Evolutionary conservation across 2,329 filamentous ascomycete genomes (phyloP), one percentile per base, ranked within the genome.

Genomic region (Fusarium cicatricum): DNA sequence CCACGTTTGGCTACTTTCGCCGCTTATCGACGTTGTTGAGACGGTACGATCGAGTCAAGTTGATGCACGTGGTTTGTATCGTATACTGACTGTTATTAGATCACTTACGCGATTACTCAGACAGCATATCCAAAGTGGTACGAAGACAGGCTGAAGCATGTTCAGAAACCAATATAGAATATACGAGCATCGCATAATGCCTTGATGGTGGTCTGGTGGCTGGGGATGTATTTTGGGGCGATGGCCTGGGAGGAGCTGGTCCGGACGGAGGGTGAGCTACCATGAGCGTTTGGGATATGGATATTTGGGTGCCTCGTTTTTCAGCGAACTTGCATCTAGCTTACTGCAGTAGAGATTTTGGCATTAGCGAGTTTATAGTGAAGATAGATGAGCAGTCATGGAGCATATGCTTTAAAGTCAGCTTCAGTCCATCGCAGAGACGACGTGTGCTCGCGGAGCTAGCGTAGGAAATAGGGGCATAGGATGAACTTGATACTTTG

Each of bases 1-100:
- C 38, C 57, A 64, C 34, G 33, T 53, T 12, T 61, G 57, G 63
- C 40, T 66, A 7, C 61, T 70, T 6, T 53, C 60, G 21, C 65
- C 68, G 10, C 44, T 70, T 3, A 36, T 69, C 4, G 66, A 70
- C 31, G 5, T 66, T 43, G 55, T 26, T 7, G 68, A 70, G 41
- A 70, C 68, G 38, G 68, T 65, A 39, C 32, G 54, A 46, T 41
- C 9, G 12, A 17, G 11, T 15, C 5, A 12, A 15, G 19, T 4
- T 19, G 3, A n/a, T n/a, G 6, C 9, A 5, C 16, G 15, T 12
- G 14, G 7, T 17, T 15, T n/a, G 11, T 8, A 16, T 26, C 14
- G 32, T 60, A 10, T 41, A n/a, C 5, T 21, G 5, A 8, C 11
- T n/a, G 9, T 38, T 11, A 11, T 26, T 14, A 60, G 57, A 12